phyloP scores from a whole-genome alignment of 2,329 filamentous ascomycete genomes.

The Arthrobotrys conoides region DNA sequence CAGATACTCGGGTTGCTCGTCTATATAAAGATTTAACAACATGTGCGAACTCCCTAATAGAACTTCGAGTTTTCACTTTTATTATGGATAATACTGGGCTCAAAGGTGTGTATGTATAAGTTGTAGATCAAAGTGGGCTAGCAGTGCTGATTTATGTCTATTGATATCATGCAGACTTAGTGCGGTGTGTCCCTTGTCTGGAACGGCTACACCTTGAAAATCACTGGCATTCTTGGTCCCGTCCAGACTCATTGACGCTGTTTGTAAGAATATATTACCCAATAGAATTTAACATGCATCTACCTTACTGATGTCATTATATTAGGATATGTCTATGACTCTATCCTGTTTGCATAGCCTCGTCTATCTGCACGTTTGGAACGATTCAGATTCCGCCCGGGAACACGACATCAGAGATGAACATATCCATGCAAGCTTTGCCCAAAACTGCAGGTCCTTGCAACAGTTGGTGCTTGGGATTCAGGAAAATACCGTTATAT shows the following conservation, averaged over 20 bases:
- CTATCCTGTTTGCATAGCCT: slow-evolving; percentile 21
- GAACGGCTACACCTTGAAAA: slow-evolving; percentile 19
- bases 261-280: neutral
- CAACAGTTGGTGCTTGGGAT: slow-evolving; percentile 18
- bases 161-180: slow-evolving; percentile 5
- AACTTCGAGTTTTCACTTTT: slow-evolving; percentile 7
- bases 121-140: neutral
- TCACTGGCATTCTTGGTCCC: slow-evolving; percentile 9
- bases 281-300: neutral
- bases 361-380: neutral
- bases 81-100: neutral
- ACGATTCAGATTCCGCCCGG: slow-evolving; percentile 17
- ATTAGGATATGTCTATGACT: slow-evolving; percentile 19
- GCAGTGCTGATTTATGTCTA: neutral
- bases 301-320: neutral
- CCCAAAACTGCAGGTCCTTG: slow-evolving; percentile 42
- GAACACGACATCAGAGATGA: slow-evolving; percentile 18
- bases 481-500: neutral
- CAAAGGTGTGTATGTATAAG: neutral
- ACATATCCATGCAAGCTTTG: slow-evolving; percentile 22
- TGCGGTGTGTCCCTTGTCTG: neutral
- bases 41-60: neutral
- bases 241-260: neutral
- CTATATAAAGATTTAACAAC: neutral
- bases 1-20: neutral